Conservation (phyloP, 331 rosid species). For the Pyracantha coccinea region DNA sequence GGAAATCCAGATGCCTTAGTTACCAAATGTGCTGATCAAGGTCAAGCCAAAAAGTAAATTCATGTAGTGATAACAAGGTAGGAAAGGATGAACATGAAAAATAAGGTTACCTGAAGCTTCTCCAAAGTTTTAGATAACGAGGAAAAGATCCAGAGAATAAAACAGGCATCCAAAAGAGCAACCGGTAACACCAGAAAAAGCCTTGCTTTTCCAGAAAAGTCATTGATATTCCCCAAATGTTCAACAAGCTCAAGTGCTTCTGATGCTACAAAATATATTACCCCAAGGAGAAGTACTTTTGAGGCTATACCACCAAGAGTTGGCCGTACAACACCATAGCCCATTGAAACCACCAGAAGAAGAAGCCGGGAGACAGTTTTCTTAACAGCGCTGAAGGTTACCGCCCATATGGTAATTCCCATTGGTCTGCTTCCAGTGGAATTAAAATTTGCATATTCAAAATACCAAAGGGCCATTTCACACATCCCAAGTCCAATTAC, state of each 20-base stretch:
- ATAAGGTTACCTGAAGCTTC: constrained; percentile 73
- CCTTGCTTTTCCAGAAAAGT: constrained; percentile 67
- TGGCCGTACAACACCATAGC: constrained; percentile 74
- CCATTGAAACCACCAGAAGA: constrained; percentile 71
- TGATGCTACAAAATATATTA: constrained; percentile 56
- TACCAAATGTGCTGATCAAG: not conserved
- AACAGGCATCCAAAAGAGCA: constrained; percentile 73
- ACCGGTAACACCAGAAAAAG: constrained; percentile 70
- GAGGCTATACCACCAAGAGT: constrained; percentile 60
- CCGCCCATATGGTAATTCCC: constrained; percentile 70
- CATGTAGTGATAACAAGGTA: not conserved
- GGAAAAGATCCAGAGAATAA: constrained; percentile 82
- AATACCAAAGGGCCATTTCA: constrained; percentile 87
- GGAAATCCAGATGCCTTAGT: not conserved
- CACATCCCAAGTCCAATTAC: constrained; percentile 82
- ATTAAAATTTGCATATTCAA: constrained; percentile 73
- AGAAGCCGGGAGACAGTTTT: constrained; percentile 77
- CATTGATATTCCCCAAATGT: constrained; percentile 78
- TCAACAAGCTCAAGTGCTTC: constrained; percentile 88
- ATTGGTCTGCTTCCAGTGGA: constrained; percentile 71
- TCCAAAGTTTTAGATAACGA: constrained; percentile 71
- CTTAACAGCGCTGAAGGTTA: constrained; percentile 60
- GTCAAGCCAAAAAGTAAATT: not conserved
- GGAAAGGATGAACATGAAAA: not conserved
- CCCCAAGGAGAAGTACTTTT: constrained; percentile 59